These are phyloP conservation scores for Trichocladium uniseriatum DNA, from an alignment of 495 filamentous ascomycete species.

Conservation along the genomic window DNA sequence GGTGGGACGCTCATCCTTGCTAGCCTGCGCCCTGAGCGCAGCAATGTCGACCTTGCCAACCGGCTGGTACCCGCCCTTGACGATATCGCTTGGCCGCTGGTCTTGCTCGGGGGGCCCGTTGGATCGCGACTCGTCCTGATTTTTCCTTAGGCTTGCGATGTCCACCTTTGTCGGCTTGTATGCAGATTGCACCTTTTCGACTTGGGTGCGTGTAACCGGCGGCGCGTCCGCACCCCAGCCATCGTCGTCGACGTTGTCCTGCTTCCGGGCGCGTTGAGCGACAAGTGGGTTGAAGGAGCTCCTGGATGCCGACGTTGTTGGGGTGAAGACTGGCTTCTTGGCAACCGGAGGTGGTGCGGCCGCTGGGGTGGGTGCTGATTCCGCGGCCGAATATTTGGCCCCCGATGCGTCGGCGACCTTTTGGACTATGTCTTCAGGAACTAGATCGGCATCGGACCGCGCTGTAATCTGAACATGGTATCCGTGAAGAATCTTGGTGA, in stretches of 20 bases:
- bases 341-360: slow-evolving; percentile 56
- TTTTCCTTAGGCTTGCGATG: slow-evolving; percentile 65
- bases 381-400: slow-evolving; percentile 73
- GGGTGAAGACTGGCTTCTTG: slow-evolving; percentile 84
- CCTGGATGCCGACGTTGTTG: slow-evolving; percentile 58
- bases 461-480: slow-evolving; percentile 97
- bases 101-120: slow-evolving; percentile 30
- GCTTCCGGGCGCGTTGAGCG: slow-evolving; percentile 40
- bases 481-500: slow-evolving; percentile 85
- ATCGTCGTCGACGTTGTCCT: slow-evolving; percentile 49
- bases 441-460: slow-evolving; percentile 78
- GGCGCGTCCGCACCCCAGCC: slow-evolving; percentile 97
- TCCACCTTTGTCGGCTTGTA: slow-evolving; percentile 94
- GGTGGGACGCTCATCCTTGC: slow-evolving; percentile 67
- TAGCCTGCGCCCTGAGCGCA: slow-evolving; percentile 71
- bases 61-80: slow-evolving; percentile 88
- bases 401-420: slow-evolving; percentile 96
- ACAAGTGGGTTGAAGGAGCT: slow-evolving; percentile 56
- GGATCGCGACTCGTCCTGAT: slow-evolving; percentile 51
- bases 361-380: slow-evolving; percentile 40
- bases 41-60: slow-evolving; percentile 92
- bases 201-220: slow-evolving; percentile 67
- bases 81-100: slow-evolving; percentile 50
- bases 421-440: slow-evolving; percentile 76
- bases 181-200: slow-evolving; percentile 89